Evolutionary conservation across 2,329 filamentous ascomycete species (phyloP).

Genomic region (Colletotrichum sp.): DNA sequence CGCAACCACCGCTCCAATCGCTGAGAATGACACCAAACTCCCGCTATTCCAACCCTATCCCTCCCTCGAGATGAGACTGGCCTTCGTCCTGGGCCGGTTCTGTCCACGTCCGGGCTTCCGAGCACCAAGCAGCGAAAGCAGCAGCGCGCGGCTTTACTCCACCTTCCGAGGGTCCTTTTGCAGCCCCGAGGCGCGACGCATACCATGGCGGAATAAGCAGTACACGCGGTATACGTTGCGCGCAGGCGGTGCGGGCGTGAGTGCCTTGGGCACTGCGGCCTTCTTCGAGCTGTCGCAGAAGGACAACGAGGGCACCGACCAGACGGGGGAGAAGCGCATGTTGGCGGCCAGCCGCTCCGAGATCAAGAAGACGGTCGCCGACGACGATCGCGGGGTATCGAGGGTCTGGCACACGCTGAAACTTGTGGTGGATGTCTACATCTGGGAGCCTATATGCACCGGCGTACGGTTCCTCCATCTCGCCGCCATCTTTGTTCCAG

Average conservation of each 20-base stretch:
- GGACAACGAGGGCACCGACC: slow-evolving; percentile 51
- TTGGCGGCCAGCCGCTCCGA: slow-evolving; percentile 81
- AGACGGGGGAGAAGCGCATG: slow-evolving; percentile 87
- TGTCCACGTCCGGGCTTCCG: slow-evolving; percentile 44
- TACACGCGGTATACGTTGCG: slow-evolving; percentile 37
- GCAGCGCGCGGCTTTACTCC: slow-evolving; percentile 20
- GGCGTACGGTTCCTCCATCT: slow-evolving; percentile 88
- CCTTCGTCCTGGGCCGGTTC: slow-evolving; percentile 47
- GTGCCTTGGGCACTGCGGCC: slow-evolving; percentile 56
- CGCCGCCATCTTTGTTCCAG: slow-evolving; percentile 87
- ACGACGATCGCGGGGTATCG: slow-evolving; percentile 64
- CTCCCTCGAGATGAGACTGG: slow-evolving; percentile 50
- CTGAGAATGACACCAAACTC: slow-evolving; percentile 24
- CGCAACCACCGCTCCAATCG: not conserved
- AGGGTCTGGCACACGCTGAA: slow-evolving; percentile 64
- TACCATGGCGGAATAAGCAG: slow-evolving; percentile 27
- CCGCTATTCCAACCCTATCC: not conserved
- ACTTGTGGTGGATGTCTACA: slow-evolving; percentile 72
- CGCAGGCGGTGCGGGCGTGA: slow-evolving; percentile 43
- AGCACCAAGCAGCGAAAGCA: slow-evolving; percentile 25
- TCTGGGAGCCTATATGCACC: slow-evolving; percentile 89
- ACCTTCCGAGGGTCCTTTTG: slow-evolving; percentile 8
- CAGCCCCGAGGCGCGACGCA: slow-evolving; percentile 23
- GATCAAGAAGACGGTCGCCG: slow-evolving; percentile 71
- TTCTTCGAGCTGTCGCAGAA: slow-evolving; percentile 65